Evolutionary conservation across 441 rosid species (phyloP).

Genomic region (Capsella rubella): DNA sequence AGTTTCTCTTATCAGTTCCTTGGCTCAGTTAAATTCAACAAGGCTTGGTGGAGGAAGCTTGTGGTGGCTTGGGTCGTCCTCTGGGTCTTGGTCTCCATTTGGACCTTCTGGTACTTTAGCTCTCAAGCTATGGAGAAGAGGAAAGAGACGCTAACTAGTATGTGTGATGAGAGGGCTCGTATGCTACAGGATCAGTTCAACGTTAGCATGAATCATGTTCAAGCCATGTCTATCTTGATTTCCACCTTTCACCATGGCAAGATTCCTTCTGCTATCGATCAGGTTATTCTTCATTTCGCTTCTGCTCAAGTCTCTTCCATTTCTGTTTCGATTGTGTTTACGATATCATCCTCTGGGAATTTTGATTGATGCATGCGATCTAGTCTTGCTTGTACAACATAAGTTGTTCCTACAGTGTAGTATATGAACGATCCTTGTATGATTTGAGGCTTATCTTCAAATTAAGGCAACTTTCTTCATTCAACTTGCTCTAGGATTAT

Average conservation of each 20-base stretch:
- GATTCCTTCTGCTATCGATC: conserved; percentile 88
- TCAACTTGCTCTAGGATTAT: neutral
- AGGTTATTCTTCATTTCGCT: conserved; percentile 50
- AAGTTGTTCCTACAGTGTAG: neutral
- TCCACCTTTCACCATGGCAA: conserved; percentile 90
- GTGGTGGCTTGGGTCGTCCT: conserved; percentile 66
- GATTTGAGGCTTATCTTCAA: neutral
- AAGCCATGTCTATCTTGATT: conserved; percentile 92
- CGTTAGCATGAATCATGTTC: conserved; percentile 96
- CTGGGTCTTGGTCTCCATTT: conserved; percentile 57
- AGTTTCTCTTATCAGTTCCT: conserved; percentile 57
- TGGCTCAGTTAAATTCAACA: conserved; percentile 66
- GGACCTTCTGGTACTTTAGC: conserved; percentile 65
- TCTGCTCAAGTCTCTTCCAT: neutral
- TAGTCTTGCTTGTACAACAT: conserved; percentile 8
- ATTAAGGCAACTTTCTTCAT: neutral
- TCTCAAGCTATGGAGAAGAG: conserved; percentile 79
- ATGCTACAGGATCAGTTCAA: conserved; percentile 97
- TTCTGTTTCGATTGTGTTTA: neutral
- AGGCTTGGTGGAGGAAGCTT: conserved; percentile 70
- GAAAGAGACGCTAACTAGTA: conserved; percentile 76
- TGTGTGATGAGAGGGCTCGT: conserved; percentile 97
- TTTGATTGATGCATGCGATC: neutral
- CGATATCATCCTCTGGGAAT: neutral
- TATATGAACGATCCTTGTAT: conserved; percentile 1